Percentiles rank a stretch among this genome's conserved stretches.
These are phyloP conservation scores for Russula emetica DNA, from an alignment of 768 basidiomycete species.

Conservation along the genomic window DNA sequence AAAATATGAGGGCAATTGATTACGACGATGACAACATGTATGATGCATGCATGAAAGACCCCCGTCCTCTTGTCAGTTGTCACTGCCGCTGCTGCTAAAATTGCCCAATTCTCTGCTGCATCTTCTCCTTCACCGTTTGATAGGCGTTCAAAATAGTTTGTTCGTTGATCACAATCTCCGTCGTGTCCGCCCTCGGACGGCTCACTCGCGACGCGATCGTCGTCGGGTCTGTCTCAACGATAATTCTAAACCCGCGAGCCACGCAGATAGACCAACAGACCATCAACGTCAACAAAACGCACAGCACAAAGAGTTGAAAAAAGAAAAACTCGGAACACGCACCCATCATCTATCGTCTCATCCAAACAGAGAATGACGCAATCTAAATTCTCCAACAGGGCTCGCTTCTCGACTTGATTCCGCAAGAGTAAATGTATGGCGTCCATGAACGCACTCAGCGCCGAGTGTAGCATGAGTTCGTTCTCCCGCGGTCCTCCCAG, in stretches of 20 bases:
- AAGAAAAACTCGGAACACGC: slow-evolving; percentile 34
- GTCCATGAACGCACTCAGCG: slow-evolving; percentile 79
- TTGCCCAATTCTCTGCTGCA: slow-evolving; percentile 78
- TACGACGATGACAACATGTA: neutral
- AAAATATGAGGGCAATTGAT: neutral
- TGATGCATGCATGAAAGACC: neutral
- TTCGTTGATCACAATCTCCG: slow-evolving; percentile 98
- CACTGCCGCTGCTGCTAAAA: slow-evolving; percentile 51
- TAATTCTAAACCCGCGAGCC: slow-evolving; percentile 60
- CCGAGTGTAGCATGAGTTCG: slow-evolving; percentile 91
- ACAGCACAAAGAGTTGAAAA: neutral
- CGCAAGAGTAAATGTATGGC: slow-evolving; percentile 81
- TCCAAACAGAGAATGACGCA: slow-evolving; percentile 88
- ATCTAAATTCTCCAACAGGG: slow-evolving; percentile 91
- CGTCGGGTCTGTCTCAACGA: slow-evolving; percentile 92
- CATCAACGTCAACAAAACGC: neutral
- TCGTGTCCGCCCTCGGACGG: slow-evolving; percentile 86
- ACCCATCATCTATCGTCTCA: slow-evolving; percentile 99
- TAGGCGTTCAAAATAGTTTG: slow-evolving; percentile 93
- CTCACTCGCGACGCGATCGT: slow-evolving; percentile 96
- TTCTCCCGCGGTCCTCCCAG: slow-evolving; percentile 85
- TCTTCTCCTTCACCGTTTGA: slow-evolving; percentile 80
- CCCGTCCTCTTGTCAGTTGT: neutral
- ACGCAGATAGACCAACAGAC: neutral
- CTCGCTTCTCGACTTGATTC: slow-evolving; percentile 92